Evolutionary conservation across 441 rosid species (phyloP).

Genomic region (Brassica balearica): DNA sequence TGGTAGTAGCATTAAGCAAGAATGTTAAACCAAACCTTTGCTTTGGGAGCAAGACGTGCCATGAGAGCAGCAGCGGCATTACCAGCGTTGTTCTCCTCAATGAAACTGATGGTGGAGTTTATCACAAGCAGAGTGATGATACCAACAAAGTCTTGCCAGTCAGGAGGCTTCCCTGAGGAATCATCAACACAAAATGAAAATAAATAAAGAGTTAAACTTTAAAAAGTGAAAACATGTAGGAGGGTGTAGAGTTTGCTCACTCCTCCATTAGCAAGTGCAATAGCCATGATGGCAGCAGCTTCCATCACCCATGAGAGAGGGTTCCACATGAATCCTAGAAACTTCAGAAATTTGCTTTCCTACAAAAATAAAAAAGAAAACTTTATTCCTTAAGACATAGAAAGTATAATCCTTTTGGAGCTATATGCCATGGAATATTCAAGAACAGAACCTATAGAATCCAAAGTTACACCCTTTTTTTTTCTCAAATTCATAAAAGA

Average conservation of each 20-base stretch:
- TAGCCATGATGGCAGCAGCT: slow-evolving; percentile 98
- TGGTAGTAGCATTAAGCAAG: not conserved
- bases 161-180: slow-evolving; percentile 86
- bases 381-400: slow-evolving; percentile 17
- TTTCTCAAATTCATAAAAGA: not conserved
- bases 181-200: slow-evolving; percentile 24
- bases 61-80: slow-evolving; percentile 97
- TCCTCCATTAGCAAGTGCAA: slow-evolving; percentile 98
- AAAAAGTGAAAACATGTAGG: not conserved
- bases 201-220: slow-evolving; percentile 11
- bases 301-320: slow-evolving; percentile 99
- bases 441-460: slow-evolving; percentile 19
- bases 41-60: slow-evolving; percentile 97
- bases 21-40: slow-evolving; percentile 82
- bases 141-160: slow-evolving; percentile 98
- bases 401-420: slow-evolving; percentile 10
- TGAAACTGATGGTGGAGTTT: slow-evolving; percentile 94
- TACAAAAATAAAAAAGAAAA: slow-evolving; percentile 21
- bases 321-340: slow-evolving; percentile 97
- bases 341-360: slow-evolving; percentile 93
- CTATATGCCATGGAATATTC: slow-evolving; percentile 9
- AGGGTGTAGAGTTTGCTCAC: slow-evolving; percentile 50
- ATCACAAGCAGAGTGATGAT: slow-evolving; percentile 84
- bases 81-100: slow-evolving; percentile 96
- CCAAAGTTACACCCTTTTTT: not conserved